phyloP scores from a whole-genome alignment of 176 grass and related monocot species.

The Carex pumila region DNA sequence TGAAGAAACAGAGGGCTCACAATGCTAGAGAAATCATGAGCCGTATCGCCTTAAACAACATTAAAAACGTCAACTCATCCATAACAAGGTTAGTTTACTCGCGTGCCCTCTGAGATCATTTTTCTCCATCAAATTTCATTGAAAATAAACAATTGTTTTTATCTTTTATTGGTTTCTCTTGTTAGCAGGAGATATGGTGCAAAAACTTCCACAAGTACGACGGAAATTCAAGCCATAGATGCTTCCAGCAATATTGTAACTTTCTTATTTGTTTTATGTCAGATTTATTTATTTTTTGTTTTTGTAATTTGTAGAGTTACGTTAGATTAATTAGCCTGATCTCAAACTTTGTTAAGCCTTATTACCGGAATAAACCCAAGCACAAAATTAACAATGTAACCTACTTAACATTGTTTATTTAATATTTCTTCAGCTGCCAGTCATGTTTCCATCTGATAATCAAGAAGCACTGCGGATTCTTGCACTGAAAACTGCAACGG shows the following conservation, averaged over 20 bases:
- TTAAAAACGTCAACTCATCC: conserved; percentile 16
- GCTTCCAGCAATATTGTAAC: conserved; percentile 36
- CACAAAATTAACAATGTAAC: too few relatives aligned
- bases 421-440: too few relatives aligned
- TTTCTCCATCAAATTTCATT: background rate
- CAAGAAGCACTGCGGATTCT: too few relatives aligned
- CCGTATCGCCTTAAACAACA: conserved; percentile 40
- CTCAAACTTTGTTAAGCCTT: too few relatives aligned
- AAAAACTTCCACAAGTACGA: conserved; percentile 37
- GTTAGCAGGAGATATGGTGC: conserved; percentile 32
- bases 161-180: background rate
- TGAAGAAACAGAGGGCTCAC: conserved; percentile 39
- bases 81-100: conserved; percentile 15
- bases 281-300: too few relatives aligned
- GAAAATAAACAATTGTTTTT: background rate
- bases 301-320: too few relatives aligned
- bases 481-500: background rate
- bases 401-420: too few relatives aligned
- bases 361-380: too few relatives aligned
- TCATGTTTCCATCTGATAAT: too few relatives aligned
- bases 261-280: too few relatives aligned
- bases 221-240: conserved; percentile 28
- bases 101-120: background rate
- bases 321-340: too few relatives aligned
- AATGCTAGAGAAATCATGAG: conserved; percentile 31